Evolutionary conservation across 495 filamentous ascomycete species (phyloP).

Genomic region (Talaromyces thailandensis): DNA sequence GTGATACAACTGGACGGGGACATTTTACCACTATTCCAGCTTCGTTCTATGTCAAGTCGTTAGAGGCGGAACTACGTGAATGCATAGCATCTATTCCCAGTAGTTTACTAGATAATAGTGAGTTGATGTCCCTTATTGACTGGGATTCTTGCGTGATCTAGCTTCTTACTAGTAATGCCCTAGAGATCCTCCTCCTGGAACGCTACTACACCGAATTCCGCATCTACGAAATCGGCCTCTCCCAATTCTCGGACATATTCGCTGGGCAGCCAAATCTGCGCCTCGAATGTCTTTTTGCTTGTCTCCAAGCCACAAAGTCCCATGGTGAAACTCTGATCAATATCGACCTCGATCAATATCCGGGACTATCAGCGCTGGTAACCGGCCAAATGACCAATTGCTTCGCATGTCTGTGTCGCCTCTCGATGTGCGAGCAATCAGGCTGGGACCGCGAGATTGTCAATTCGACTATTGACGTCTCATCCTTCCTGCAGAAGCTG

Average conservation of each 20-base stretch:
- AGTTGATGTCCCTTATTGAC: conserved; percentile 3
- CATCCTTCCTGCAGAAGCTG: background rate
- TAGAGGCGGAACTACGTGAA: conserved; percentile 32
- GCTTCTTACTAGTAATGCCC: background rate
- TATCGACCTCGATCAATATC: conserved; percentile 20
- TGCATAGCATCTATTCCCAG: conserved; percentile 24
- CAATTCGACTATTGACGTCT: background rate
- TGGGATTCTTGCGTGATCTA: no score
- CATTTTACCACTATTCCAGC: conserved; percentile 11
- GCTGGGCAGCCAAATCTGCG: conserved; percentile 16
- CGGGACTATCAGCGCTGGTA: conserved; percentile 24
- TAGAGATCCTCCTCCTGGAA: conserved; percentile 29
- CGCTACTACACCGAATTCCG: conserved; percentile 30
- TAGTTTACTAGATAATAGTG: conserved; percentile 30
- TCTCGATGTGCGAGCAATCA: conserved; percentile 29
- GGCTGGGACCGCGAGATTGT: conserved; percentile 25
- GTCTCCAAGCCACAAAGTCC: conserved; percentile 26
- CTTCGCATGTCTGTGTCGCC: conserved; percentile 30
- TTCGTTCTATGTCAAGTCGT: conserved; percentile 32
- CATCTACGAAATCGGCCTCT: conserved; percentile 33
- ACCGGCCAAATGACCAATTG: conserved; percentile 34
- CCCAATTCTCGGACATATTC: conserved; percentile 10
- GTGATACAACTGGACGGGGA: background rate
- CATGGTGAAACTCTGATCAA: conserved; percentile 27
- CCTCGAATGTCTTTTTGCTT: conserved; percentile 23